A percentile compares a stretch with the other conserved stretches of the same genome.
These are phyloP conservation scores for Mycena kentingensis DNA, from an alignment of 768 basidiomycete species.

Conservation along the genomic window DNA sequence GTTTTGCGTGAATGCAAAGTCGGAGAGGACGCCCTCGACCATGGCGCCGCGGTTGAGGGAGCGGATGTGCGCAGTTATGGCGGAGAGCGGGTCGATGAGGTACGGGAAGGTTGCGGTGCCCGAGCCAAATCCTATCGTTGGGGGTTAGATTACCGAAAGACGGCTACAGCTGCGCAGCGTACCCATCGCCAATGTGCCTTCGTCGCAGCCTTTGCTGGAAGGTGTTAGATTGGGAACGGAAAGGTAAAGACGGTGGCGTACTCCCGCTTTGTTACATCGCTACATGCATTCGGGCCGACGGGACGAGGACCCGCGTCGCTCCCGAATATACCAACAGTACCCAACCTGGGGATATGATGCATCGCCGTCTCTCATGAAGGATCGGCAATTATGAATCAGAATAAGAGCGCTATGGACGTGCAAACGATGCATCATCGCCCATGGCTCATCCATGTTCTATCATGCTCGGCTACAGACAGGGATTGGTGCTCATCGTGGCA, in stretches of 20 bases:
- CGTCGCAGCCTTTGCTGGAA: conserved; percentile 33
- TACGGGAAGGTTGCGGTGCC: conserved; percentile 40
- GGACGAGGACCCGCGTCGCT: conserved; percentile 40
- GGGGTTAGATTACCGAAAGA: no score
- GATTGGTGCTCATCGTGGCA: no score
- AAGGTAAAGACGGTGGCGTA: neutral
- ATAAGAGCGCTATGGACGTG: no score
- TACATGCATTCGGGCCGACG: conserved; percentile 35
- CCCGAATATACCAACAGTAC: conserved; percentile 40
- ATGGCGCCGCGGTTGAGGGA: conserved; percentile 27
- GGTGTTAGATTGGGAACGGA: neutral
- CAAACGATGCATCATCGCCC: no score
- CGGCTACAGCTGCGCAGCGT: no score
- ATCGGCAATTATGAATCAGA: no score
- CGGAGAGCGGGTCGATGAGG: conserved; percentile 25
- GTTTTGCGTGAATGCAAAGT: conserved; percentile 31
- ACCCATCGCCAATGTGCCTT: conserved; percentile 49
- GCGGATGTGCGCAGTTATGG: conserved; percentile 28
- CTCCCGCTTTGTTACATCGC: conserved; percentile 33
- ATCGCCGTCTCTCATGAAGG: no score
- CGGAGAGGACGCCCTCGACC: conserved; percentile 28
- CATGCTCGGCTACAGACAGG: no score
- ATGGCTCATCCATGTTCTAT: no score
- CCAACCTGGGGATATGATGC: no score
- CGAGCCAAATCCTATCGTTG: conserved; percentile 48